Evolutionary conservation across 805 yeast species (phyloP).

Genomic region (Wickerhamiella dianesei): DNA sequence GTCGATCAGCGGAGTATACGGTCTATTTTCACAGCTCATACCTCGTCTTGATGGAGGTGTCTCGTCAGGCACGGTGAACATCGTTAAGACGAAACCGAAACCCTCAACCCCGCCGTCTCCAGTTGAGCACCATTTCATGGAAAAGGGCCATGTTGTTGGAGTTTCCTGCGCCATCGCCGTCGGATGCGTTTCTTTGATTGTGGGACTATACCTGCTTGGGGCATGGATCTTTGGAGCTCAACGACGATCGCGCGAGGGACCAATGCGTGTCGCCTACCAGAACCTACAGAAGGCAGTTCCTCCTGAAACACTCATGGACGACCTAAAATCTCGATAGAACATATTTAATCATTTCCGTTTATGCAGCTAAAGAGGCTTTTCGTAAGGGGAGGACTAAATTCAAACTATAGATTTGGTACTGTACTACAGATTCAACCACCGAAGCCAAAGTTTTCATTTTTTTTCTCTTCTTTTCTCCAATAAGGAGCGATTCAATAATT

Average conservation of each 20-base stretch:
- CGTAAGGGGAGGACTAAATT: no score
- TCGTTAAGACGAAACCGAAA: not conserved
- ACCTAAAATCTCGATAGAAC: constrained; percentile 2
- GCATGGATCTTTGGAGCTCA: constrained; percentile 6
- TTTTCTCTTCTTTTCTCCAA: no score
- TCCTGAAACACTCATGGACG: constrained; percentile 34
- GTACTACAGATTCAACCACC: no score
- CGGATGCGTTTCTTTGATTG: constrained; percentile 33
- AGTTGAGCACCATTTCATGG: constrained; percentile 20
- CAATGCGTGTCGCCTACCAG: constrained; percentile 8
- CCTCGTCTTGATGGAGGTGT: constrained; percentile 11
- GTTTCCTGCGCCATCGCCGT: constrained; percentile 56
- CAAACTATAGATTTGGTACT: no score
- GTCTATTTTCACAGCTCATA: not conserved
- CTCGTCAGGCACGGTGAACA: constrained; percentile 1
- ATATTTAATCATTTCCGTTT: constrained; percentile 2
- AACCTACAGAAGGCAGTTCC: constrained; percentile 30
- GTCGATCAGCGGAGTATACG: constrained; percentile 15
- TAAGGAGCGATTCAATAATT: no score
- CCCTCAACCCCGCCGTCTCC: not conserved
- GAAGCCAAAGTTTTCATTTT: no score
- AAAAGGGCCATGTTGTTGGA: constrained; percentile 53
- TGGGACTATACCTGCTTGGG: constrained; percentile 29
- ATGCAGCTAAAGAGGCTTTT: no score
- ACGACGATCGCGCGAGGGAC: not conserved